Evolutionary conservation across 2,329 filamentous ascomycete species (phyloP).

Genomic region (Trichoderma atrobrunneum): DNA sequence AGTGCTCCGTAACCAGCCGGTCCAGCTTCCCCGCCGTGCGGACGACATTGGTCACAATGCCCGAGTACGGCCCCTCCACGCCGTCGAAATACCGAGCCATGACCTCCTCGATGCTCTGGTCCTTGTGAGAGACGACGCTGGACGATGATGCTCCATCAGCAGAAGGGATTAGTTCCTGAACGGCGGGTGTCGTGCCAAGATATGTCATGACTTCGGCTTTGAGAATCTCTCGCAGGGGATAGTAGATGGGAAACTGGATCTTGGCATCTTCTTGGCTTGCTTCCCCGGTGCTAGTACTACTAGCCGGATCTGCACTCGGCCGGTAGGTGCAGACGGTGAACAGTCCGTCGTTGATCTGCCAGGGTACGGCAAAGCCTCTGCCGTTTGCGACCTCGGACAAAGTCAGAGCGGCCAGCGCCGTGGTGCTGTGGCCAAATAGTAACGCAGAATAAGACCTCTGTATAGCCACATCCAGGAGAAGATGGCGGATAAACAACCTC

Average conservation of each 20-base stretch:
- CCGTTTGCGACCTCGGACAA: conserved; percentile 89
- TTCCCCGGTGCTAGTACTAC: background rate
- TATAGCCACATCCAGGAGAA: conserved; percentile 66
- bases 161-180: conserved; percentile 48
- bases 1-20: conserved; percentile 39
- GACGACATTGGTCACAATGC: conserved; percentile 93
- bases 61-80: conserved; percentile 79
- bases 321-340: conserved; percentile 36
- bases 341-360: conserved; percentile 74
- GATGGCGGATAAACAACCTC: conserved; percentile 65
- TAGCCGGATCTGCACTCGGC: conserved; percentile 24
- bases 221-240: conserved; percentile 81
- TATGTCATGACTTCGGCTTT: conserved; percentile 75
- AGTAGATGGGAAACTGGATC: conserved; percentile 55
- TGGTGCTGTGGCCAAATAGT: conserved; percentile 83
- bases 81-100: conserved; percentile 84
- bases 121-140: conserved; percentile 62
- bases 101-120: conserved; percentile 85
- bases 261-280: conserved; percentile 21
- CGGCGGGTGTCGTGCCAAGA: conserved; percentile 51
- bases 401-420: conserved; percentile 79
- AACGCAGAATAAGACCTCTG: conserved; percentile 63
- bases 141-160: conserved; percentile 31
- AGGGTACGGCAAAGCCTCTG: conserved; percentile 77
- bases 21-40: conserved; percentile 82